phyloP scores from a whole-genome alignment of 176 grass and related monocot species.

The Panicum miliaceum region DNA sequence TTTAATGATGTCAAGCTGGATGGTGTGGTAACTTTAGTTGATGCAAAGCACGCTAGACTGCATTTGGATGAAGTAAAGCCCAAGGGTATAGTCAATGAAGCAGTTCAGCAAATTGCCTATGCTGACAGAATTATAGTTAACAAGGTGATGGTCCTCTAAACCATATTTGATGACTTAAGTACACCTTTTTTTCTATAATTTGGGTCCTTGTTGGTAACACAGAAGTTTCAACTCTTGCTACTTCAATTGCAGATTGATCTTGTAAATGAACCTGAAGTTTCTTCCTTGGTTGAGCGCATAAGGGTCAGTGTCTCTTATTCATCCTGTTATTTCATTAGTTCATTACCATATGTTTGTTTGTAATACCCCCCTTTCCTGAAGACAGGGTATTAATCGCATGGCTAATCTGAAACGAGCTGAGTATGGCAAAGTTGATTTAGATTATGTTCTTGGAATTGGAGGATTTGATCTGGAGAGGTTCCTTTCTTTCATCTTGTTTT shows the following conservation, averaged over 20 bases:
- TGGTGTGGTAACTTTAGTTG: slow-evolving; percentile 98
- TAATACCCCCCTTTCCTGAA: slow-evolving; percentile 45
- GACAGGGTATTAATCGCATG: slow-evolving; percentile 91
- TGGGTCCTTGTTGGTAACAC: background rate
- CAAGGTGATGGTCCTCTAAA: slow-evolving; percentile 61
- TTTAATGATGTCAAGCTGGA: slow-evolving; percentile 97
- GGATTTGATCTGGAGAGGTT: slow-evolving; percentile 99
- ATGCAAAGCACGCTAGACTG: slow-evolving; percentile 82
- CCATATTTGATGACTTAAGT: background rate
- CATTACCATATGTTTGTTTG: slow-evolving; percentile 6
- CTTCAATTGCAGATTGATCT: slow-evolving; percentile 82
- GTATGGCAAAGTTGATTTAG: slow-evolving; percentile 91
- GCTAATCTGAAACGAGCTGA: slow-evolving; percentile 86
- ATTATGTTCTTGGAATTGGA: slow-evolving; percentile 99
- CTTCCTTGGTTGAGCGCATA: slow-evolving; percentile 84
- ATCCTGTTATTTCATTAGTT: background rate
- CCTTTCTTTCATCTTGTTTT: slow-evolving; percentile 36
- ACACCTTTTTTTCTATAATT: background rate
- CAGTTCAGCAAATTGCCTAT: slow-evolving; percentile 96
- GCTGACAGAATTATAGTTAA: slow-evolving; percentile 98
- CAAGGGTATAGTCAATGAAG: slow-evolving; percentile 94
- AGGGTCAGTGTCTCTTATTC: slow-evolving; percentile 50
- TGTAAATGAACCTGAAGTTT: slow-evolving; percentile 77
- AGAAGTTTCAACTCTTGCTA: slow-evolving; percentile 35
- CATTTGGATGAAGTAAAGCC: slow-evolving; percentile 97